Evolutionary conservation across 768 basidiomycete species (phyloP), one percentile per base, ranked within the genome.

Genomic region (Serpula lacrymans): DNA sequence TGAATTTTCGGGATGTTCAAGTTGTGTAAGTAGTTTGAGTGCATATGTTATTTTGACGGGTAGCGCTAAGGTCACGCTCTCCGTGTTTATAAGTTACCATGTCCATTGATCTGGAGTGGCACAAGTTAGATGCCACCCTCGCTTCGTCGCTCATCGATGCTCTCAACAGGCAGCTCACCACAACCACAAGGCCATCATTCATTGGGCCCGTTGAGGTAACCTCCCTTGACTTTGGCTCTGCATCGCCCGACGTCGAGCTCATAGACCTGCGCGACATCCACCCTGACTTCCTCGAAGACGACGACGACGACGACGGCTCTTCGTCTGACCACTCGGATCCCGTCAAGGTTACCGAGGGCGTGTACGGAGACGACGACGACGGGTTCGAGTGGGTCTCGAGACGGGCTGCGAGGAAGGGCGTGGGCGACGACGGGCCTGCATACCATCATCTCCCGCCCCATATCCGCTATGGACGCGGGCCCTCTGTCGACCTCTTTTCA

Each of bases 91-190:
- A n/a, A n/a, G n/a, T n/a, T n/a, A 35, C 37, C 38, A 96, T 96
- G 94, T 95, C 93, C 13, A 80, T 99, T 65, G 95, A 98, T 69
- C 69, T 99, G 40, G 89, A 95, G 69, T 99, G 95, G 94, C 64
- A 69, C 50, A 80, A 82, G 50, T 79, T 98, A 47, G 83, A 91
- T 64, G 60, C 74, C 16, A 74, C 81, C 2, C 75, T 96, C 9
- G 75, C 91, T 6, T 68, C 69, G 13, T 73, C 72, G 22, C 73
- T 94, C 43, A 75, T 93, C 42, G 72, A 78, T 27, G 55, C 84
- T 34, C 82, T 99, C 54, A 93, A 96, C 67, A 68, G 69, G 43
- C 86, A 90, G 42, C 83, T 99, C 17, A 56, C 74, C 5, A 74
- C 65, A 35, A 78, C 83, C 3, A 64, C 78, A 23, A 68, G 89